These are phyloP conservation scores for Haplosporangium sp. DNA, from an alignment of 371 early-diverging fungal species.

Conservation along the genomic window DNA sequence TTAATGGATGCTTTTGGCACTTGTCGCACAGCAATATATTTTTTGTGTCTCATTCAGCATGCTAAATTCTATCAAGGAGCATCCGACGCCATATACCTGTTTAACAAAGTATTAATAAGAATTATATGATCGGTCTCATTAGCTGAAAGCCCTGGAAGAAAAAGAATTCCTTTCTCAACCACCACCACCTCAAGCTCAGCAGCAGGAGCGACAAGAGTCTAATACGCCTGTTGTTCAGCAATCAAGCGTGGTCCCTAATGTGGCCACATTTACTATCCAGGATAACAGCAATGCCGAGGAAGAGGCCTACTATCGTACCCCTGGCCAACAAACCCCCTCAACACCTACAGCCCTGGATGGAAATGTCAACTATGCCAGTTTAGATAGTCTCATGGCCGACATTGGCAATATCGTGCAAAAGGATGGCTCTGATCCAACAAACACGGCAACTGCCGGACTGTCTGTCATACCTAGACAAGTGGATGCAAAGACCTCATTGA, in stretches of 20 bases:
- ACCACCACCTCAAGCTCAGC: constrained; percentile 18
- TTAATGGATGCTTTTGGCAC: background rate
- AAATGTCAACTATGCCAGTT: constrained; percentile 66
- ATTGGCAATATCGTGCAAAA: constrained; percentile 76
- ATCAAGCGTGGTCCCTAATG: constrained; percentile 48
- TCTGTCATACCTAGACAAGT: constrained; percentile 12
- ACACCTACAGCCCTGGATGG: constrained; percentile 48
- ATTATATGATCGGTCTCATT: constrained; percentile 1
- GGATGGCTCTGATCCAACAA: constrained; percentile 27
- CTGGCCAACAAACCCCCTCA: constrained; percentile 30
- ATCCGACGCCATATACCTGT: too few relatives aligned
- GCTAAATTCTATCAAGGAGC: too few relatives aligned
- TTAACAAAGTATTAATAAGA: too few relatives aligned
- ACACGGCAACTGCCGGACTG: constrained; percentile 1
- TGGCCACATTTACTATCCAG: constrained; percentile 53
- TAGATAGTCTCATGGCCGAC: constrained; percentile 89
- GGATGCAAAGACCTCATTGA: constrained; percentile 25
- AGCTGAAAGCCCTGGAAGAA: constrained; percentile 46
- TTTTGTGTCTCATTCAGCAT: too few relatives aligned
- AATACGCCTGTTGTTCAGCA: constrained; percentile 42
- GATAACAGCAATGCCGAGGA: constrained; percentile 35
- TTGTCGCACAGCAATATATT: background rate
- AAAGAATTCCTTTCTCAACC: constrained; percentile 31
- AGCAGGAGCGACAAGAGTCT: constrained; percentile 26
- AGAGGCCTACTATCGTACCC: constrained; percentile 47